Conservation (phyloP, 192 early-diverging fungal species). For the Backusella liffmaniae region DNA sequence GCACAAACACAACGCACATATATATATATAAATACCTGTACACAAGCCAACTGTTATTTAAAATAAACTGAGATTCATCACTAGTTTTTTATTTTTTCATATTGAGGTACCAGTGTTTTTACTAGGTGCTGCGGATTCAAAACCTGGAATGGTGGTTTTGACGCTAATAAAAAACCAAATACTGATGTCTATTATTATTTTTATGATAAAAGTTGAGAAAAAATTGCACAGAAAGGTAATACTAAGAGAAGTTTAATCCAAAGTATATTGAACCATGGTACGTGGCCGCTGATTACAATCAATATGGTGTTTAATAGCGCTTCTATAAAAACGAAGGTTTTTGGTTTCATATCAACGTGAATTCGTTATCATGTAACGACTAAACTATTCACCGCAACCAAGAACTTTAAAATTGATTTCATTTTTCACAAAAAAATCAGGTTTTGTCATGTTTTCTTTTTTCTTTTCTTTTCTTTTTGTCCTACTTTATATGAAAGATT, state of each 20-base stretch:
- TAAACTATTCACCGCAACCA: not conserved
- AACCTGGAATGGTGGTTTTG: not conserved
- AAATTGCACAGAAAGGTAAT: not conserved
- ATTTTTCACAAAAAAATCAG: too few species aligned
- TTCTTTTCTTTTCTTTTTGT: not conserved
- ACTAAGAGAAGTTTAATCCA: not conserved
- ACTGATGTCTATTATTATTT: not conserved
- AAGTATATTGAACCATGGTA: not conserved
- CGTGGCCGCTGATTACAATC: not conserved
- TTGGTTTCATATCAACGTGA: not conserved
- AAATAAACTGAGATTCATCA: not conserved
- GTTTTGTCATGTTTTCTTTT: not conserved
- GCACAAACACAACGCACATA: too few species aligned
- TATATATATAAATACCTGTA: not conserved
- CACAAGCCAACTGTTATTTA: not conserved
- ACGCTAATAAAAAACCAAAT: not conserved
- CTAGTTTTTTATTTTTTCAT: not conserved
- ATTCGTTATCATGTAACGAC: not conserved
- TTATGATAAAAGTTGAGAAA: not conserved
- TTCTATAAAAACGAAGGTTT: not conserved
- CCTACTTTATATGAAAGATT: not conserved
- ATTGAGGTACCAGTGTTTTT: not conserved
- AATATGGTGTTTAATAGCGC: not conserved
- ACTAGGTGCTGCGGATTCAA: not conserved
- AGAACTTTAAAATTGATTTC: not conserved